Conservation (phyloP, 257 asterid species). For the Nicotiana undulata region DNA sequence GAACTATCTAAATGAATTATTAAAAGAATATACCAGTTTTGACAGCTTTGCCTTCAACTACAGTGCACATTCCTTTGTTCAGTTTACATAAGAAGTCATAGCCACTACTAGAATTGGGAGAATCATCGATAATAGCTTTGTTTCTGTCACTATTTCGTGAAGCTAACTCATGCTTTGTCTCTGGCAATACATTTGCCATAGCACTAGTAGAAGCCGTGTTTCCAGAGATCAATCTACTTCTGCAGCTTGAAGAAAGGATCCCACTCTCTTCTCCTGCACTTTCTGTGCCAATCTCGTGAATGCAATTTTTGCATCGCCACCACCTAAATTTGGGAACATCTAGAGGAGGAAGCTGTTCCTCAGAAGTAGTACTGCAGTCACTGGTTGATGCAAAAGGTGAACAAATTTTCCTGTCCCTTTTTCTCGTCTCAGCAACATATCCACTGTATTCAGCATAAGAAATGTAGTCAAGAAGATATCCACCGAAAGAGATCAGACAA, state of each 20-base stretch:
- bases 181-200: not conserved
- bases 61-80: not conserved
- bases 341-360: constrained; percentile 43
- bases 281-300: constrained; percentile 13
- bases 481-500: too few species aligned
- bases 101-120: not conserved
- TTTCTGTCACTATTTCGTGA: not conserved
- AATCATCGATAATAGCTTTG: not conserved
- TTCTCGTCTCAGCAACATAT: constrained; percentile 56
- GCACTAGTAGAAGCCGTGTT: not conserved
- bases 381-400: constrained; percentile 32
- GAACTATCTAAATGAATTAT: not conserved
- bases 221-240: not conserved
- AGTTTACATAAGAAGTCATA: not conserved
- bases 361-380: constrained; percentile 15
- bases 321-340: constrained; percentile 44
- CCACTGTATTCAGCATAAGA: constrained; percentile 47
- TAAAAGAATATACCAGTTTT: not conserved
- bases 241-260: constrained; percentile 1
- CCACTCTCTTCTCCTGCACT: not conserved
- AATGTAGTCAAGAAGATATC: not conserved
- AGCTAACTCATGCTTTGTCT: not conserved
- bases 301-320: constrained; percentile 61
- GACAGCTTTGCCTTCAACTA: not conserved
- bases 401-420: constrained; percentile 36